phyloP scores from a whole-genome alignment of 305 asterid species.

The Euphrasia arctica region DNA sequence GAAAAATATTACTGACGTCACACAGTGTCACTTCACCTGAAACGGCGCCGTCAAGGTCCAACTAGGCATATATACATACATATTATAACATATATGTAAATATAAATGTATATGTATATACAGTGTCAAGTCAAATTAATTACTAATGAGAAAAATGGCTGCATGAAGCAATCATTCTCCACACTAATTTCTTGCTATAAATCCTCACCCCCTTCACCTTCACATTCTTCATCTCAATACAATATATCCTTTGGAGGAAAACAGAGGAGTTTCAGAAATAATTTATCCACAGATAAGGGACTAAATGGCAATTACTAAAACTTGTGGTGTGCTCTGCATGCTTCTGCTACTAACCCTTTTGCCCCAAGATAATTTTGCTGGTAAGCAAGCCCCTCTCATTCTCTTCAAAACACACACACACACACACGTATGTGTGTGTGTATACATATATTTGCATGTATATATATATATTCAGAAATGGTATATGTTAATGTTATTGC shows the following conservation, averaged over 20 bases:
- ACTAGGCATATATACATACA: neutral
- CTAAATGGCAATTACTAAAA: conserved; percentile 30
- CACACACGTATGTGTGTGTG: too few relatives aligned
- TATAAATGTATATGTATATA: neutral
- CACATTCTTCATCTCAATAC: neutral
- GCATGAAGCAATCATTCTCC: conserved; percentile 43
- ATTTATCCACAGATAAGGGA: neutral
- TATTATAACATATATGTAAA: too few relatives aligned
- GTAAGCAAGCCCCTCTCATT: conserved; percentile 19
- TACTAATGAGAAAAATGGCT: conserved; percentile 34
- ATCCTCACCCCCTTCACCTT: conserved; percentile 11
- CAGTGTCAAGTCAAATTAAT: conserved; percentile 38
- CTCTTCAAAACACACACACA: neutral
- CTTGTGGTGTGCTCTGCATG: conserved; percentile 30
- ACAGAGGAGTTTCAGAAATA: neutral
- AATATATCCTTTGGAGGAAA: too few relatives aligned
- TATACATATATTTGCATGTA: neutral
- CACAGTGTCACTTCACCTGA: conserved; percentile 38
- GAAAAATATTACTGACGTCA: conserved; percentile 24
- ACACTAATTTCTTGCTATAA: conserved; percentile 30
- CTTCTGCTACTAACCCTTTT: conserved; percentile 28
- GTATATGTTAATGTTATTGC: conserved; percentile 10
- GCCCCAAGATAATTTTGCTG: conserved; percentile 31
- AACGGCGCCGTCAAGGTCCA: conserved; percentile 56
- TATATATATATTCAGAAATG: neutral